Base-by-base conservation (phyloP, 129 eudicot species). In the Flaveria ramosissima region DNA sequence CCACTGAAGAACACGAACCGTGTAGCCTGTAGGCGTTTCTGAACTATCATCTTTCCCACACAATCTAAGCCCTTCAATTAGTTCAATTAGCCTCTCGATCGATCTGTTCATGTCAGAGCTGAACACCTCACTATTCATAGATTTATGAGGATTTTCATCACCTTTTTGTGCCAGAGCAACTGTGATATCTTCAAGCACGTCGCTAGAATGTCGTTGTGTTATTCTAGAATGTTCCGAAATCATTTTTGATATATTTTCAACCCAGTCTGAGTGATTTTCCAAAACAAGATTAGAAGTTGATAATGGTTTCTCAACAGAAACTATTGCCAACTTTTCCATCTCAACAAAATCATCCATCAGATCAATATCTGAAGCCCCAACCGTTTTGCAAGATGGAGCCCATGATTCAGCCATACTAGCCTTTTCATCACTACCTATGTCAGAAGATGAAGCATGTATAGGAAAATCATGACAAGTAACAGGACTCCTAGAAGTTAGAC, bases 281-380 rank as follows among this genome's bases (percentile, higher is more conserved):
- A 39, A 20, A 16, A 70, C 81, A 69, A 60, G 73, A 77, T 71
- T 72, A 63, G 85, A 66, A 65, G 79, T 77, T 83, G 74, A 74
- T 45, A 67, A 59, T 4, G 84, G 86, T 75, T 80, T 85, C 63
- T 84, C 89, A 3, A 75, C 80, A 0, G 93, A 82, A 45, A 81
- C 90, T 24, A 89, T 71, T 20, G 98, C 98, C 73, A 94, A 57
- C 78, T 94, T 94, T 83, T 94, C 98, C 97, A 94, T 94, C 83
- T 94, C 98, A 42, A 83, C 89, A 72, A 94, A 94, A 76, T 94
- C 98, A 57, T 94, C 98, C 98, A 94, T 87, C 80, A 91, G 80
- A 83, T 69, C 85, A 15, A 89, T 87, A 73, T 89, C 97, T 17
- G 93, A 89, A 78, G 84, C 78, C 55, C 86, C 85, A 61, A 82